Conservation (phyloP, 2,329 filamentous ascomycete species). For the Hymenotorrendiella dingleyae region DNA sequence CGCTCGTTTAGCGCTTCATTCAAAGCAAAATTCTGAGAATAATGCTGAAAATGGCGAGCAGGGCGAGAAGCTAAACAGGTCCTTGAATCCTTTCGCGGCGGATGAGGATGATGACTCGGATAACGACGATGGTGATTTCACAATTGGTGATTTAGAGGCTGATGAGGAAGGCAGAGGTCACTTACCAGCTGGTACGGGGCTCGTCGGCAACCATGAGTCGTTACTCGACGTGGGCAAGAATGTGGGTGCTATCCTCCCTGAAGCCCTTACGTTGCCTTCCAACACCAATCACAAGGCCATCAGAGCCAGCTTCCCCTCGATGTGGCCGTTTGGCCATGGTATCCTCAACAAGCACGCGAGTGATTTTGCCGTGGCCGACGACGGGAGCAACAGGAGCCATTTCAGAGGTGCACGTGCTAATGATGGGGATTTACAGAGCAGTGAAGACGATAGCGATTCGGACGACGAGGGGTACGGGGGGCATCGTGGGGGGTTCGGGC, state of each 20-base stretch:
- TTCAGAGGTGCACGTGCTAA: constrained; percentile 19
- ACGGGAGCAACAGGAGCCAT: constrained; percentile 7
- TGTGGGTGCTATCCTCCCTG: constrained; percentile 24
- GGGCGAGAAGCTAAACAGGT: constrained; percentile 19
- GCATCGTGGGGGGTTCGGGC: constrained; percentile 7
- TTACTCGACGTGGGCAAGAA: constrained; percentile 9
- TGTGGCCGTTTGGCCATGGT: constrained; percentile 24
- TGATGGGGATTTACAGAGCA: constrained; percentile 19
- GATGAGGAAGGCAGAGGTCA: constrained; percentile 24
- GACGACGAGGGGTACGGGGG: constrained; percentile 16
- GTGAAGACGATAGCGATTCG: constrained; percentile 16
- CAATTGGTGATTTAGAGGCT: constrained; percentile 26
- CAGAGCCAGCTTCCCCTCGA: constrained; percentile 18
- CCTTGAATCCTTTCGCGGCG: constrained; percentile 27
- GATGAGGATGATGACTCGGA: constrained; percentile 30
- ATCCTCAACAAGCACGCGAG: constrained; percentile 5
- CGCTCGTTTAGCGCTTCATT: constrained; percentile 73
- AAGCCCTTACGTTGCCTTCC: constrained; percentile 11
- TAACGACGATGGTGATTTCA: constrained; percentile 24
- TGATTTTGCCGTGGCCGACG: constrained; percentile 6
- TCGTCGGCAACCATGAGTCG: constrained; percentile 12
- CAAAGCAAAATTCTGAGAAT: constrained; percentile 44
- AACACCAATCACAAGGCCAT: constrained; percentile 6
- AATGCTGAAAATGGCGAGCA: constrained; percentile 22
- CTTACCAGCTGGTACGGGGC: constrained; percentile 9